A percentile compares a stretch with the other conserved stretches of the same genome.
Evolutionary conservation across 1,139 yeast species (phyloP).

Genomic region (Geotrichum siamense): DNA sequence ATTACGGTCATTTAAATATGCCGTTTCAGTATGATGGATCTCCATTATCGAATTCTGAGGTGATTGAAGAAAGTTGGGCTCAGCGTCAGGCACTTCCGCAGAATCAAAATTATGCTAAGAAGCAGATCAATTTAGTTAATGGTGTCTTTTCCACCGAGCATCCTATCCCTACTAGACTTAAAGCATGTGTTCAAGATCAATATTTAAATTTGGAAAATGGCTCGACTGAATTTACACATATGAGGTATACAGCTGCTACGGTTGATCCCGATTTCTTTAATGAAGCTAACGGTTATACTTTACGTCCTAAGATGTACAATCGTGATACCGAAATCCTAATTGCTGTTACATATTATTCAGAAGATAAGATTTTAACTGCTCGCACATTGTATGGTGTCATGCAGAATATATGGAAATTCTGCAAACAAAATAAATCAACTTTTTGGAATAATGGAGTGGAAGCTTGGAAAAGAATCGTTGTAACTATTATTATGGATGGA

Average conservation of each 20-base stretch:
- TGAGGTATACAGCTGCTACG: slow-evolving; percentile 74
- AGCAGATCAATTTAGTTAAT: slow-evolving; percentile 56
- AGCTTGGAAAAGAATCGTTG: slow-evolving; percentile 90
- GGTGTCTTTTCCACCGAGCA: slow-evolving; percentile 72
- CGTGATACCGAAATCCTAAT: slow-evolving; percentile 84
- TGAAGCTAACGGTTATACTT: slow-evolving; percentile 57
- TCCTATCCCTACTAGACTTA: slow-evolving; percentile 62
- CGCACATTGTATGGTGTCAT: slow-evolving; percentile 90
- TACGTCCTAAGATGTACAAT: slow-evolving; percentile 65
- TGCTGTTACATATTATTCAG: slow-evolving; percentile 81
- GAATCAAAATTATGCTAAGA: slow-evolving; percentile 54
- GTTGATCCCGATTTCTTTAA: slow-evolving; percentile 76
- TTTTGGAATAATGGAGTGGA: slow-evolving; percentile 68
- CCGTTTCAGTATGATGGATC: no score
- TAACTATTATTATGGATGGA: slow-evolving; percentile 87
- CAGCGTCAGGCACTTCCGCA: slow-evolving; percentile 37
- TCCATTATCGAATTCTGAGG: slow-evolving; percentile 10
- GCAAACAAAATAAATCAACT: slow-evolving; percentile 52
- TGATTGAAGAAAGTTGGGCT: slow-evolving; percentile 21
- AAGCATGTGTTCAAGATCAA: slow-evolving; percentile 49
- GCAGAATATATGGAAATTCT: slow-evolving; percentile 80
- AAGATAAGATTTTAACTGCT: slow-evolving; percentile 79
- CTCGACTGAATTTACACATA: slow-evolving; percentile 56
- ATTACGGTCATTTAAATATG: not conserved
- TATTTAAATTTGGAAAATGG: slow-evolving; percentile 57